These are phyloP conservation scores for Lolium perenne DNA, from an alignment of 176 grass and related monocot genomes.

Conservation along the genomic window DNA sequence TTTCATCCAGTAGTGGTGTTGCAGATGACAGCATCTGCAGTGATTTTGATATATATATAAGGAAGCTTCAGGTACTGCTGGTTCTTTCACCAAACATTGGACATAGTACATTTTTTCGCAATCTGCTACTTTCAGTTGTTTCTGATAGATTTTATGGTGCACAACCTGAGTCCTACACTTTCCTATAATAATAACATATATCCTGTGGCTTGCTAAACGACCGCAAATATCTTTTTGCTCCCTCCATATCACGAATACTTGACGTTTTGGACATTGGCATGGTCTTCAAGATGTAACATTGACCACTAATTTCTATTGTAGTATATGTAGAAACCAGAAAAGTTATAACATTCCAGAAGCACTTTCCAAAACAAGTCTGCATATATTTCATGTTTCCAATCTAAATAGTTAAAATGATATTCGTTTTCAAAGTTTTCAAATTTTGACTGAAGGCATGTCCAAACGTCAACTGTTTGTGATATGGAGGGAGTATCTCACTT, in stretches of 20 bases:
- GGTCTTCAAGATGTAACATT: background rate
- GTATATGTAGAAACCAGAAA: background rate
- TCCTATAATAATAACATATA: conserved; percentile 7
- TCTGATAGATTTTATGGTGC: conserved; percentile 14
- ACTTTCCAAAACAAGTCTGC: background rate
- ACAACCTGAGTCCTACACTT: background rate
- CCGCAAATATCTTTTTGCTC: background rate
- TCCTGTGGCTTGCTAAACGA: background rate
- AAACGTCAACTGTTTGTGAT: background rate
- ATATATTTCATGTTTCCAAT: background rate
- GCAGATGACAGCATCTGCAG: conserved; percentile 66
- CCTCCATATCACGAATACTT: background rate
- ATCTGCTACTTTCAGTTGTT: background rate
- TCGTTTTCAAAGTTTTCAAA: background rate
- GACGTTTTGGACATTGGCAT: background rate
- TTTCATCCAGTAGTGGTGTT: conserved; percentile 62
- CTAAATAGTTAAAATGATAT: background rate
- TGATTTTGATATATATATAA: conserved; percentile 90
- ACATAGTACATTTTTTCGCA: conserved; percentile 1
- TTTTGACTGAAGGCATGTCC: background rate
- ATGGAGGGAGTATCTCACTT: background rate
- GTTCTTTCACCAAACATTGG: conserved; percentile 22
- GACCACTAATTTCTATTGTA: background rate
- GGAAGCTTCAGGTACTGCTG: conserved; percentile 75
- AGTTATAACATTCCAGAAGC: background rate